Evolutionary conservation across 1,139 yeast species (phyloP), one percentile per base, ranked within the genome.

Genomic region (Yamadazyma conglobata): DNA sequence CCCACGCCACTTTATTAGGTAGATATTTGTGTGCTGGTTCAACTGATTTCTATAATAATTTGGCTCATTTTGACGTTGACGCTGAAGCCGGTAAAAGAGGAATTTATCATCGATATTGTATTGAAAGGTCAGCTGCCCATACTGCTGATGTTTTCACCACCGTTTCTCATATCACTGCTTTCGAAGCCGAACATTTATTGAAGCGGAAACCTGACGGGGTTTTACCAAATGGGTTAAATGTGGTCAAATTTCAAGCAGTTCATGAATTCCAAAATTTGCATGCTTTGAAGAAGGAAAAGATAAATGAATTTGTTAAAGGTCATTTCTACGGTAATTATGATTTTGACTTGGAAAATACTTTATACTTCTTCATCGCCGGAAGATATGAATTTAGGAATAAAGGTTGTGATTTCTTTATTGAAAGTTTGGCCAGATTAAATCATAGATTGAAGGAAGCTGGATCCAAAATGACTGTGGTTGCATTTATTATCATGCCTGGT

Each of bases 401-500:
- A 61, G 98, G 98, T 49, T 95, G 88, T 30, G 98, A 91, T 58
- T 82, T 91, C 71, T 91, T 79, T 58, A 86, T 91, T 50, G 98
- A 91, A 59, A 70, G 95, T 3, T 72, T 91, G 47, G 97, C 97
- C 2, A 74, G 98, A 47, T 74, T 91, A 52, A 91, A 91, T 60
- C 91, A 89, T 57, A 74, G 79, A 42, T 74, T 91, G 52, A 88
- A 91, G 63, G 80, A 77, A 41, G 59, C 78, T 6, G 88, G 87
- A 23, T 84, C 95, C 10, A 85, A 84, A 48, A 83, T 81, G 70
- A 91, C 97, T 0, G 93, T 91, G 19, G 96, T 91, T 28, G 97
- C 97, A n/a, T 91, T 91, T 56, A 86, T 91, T 50, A 89, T 91
- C 57, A 91, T 91, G 98, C 98, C 98, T 2, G 97, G 96, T 13